phyloP scores from a whole-genome alignment of 176 grass and related monocot species.

The Aegilops sharonensis region DNA sequence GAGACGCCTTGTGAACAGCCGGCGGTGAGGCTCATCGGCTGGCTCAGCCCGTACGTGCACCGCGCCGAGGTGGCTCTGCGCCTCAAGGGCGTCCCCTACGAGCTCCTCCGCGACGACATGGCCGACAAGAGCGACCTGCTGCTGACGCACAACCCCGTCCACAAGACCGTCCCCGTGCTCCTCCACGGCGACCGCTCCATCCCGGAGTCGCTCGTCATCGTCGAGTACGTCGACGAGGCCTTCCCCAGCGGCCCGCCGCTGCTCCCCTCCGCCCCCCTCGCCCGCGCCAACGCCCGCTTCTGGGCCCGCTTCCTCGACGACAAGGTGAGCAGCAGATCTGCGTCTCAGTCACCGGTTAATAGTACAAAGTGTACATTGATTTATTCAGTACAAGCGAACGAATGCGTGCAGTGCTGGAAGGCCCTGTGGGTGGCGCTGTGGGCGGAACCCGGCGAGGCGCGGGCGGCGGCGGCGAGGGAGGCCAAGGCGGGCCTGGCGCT shows the following conservation, averaged over 20 bases:
- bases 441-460: neutral
- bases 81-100: constrained; percentile 10
- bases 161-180: constrained; percentile 48
- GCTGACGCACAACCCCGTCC: constrained; percentile 41
- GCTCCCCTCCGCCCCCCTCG: neutral
- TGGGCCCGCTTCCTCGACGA: neutral
- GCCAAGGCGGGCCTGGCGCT: neutral
- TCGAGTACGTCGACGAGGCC: constrained; percentile 49
- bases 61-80: neutral
- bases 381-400: neutral
- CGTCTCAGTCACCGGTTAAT: neutral
- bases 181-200: constrained; percentile 32
- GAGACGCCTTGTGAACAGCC: neutral
- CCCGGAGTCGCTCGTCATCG: constrained; percentile 33
- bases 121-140: constrained; percentile 37
- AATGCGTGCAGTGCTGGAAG: neutral
- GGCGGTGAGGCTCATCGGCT: constrained; percentile 6
- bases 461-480: neutral
- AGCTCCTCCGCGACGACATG: neutral
- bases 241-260: neutral
- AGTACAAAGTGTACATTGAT: neutral
- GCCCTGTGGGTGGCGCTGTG: neutral
- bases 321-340: neutral
- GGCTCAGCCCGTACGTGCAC: neutral
- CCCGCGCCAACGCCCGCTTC: neutral